Percentiles rank a stretch among this genome's conserved stretches.
phyloP scores from a whole-genome alignment of 805 yeast genomes.

The Kurtzmaniella fragi region DNA sequence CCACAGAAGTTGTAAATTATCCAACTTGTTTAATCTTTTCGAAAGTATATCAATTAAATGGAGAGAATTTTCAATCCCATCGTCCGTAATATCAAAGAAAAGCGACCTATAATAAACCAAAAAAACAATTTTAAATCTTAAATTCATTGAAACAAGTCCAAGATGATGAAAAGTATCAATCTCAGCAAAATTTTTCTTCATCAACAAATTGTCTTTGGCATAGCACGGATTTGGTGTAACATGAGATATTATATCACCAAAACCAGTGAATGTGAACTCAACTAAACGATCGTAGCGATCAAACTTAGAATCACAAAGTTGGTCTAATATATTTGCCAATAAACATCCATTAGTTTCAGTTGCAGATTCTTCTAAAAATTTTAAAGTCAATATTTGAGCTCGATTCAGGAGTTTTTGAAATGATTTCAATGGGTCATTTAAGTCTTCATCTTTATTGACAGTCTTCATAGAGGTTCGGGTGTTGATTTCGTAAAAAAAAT shows the following conservation, averaged over 20 bases:
- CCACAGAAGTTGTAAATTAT: no score
- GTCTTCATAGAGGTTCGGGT: no score
- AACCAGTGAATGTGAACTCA: constrained; percentile 25
- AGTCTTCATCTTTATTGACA: no score
- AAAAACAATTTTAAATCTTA: constrained; percentile 17
- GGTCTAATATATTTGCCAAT: constrained; percentile 15
- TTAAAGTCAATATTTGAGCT: no score
- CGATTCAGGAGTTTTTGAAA: no score
- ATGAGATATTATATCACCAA: constrained; percentile 4
- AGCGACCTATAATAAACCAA: constrained; percentile 15
- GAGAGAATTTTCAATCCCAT: no score
- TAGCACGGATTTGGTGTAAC: constrained; percentile 19
- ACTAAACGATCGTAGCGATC: constrained; percentile 28
- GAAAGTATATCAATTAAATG: no score
- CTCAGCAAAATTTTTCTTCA: constrained; percentile 7
- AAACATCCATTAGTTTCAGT: constrained; percentile 1
- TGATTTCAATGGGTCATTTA: no score
- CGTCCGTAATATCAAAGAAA: not conserved
- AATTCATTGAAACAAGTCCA: constrained; percentile 21
- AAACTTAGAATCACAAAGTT: constrained; percentile 13
- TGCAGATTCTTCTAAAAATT: no score
- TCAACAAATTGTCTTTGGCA: constrained; percentile 17
- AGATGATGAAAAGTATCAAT: constrained; percentile 13
- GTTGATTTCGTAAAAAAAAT: no score
- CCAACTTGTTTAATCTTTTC: no score